Evolutionary conservation across 129 eudicot species (phyloP).

Genomic region (Centaurea solstitialis): DNA sequence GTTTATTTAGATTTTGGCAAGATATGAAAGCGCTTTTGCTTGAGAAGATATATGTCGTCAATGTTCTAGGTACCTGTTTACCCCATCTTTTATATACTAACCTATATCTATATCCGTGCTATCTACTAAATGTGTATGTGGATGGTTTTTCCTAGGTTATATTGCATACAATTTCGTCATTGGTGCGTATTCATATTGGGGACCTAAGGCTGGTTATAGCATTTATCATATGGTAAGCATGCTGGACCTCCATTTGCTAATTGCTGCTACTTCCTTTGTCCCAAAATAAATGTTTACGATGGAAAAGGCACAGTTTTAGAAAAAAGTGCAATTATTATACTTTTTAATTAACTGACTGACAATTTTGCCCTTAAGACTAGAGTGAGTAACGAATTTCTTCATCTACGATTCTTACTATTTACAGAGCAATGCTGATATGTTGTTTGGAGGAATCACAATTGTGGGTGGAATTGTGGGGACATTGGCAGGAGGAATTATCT

Average conservation of each 20-base stretch:
- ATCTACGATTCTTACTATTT: conserved; percentile 11
- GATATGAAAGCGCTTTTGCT: conserved; percentile 35
- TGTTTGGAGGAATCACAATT: conserved; percentile 88
- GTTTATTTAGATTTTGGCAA: conserved; percentile 27
- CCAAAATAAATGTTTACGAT: too few species aligned
- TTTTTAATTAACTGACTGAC: too few species aligned
- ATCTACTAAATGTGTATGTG: background rate
- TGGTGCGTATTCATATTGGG: conserved; percentile 46
- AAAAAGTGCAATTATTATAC: too few species aligned
- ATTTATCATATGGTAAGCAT: conserved; percentile 41
- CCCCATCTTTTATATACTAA: background rate
- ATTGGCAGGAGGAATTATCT: conserved; percentile 69
- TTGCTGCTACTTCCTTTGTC: too few species aligned
- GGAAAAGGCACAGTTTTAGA: too few species aligned
- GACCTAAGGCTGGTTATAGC: conserved; percentile 46
- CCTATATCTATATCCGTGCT: background rate
- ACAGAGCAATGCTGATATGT: conserved; percentile 78
- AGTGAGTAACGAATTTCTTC: too few species aligned
- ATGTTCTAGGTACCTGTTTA: conserved; percentile 28
- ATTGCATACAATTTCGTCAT: conserved; percentile 41
- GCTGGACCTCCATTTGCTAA: background rate
- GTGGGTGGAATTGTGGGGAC: conserved; percentile 88
- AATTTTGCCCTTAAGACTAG: too few species aligned
- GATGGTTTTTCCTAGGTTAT: conserved; percentile 26
- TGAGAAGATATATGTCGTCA: conserved; percentile 36